Base-by-base conservation (phyloP, 345 rosid species). In the Murraya paniculata region DNA sequence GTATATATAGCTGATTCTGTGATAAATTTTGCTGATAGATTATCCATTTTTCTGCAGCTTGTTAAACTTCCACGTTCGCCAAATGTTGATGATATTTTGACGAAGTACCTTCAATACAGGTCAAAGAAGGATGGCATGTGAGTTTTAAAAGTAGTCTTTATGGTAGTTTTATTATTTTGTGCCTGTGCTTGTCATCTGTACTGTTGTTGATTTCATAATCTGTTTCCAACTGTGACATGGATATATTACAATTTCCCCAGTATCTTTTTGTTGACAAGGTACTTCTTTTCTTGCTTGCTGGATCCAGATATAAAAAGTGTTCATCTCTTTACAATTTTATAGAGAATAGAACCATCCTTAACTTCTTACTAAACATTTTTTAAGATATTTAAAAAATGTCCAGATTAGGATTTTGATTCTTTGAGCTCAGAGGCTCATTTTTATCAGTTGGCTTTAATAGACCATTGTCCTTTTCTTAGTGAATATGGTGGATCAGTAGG, bases 51-150 rank as follows among this genome's bases (percentile, higher is more conserved):
- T 72, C 66, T 84, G 86, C 90, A 96, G 99, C 91, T 94, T 83
- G 89, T 96, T 81, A 94, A 90, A 85, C 97, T 96, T 87, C 99
- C 99, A 3, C 90, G 98, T 9, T 87, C 93, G 9, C 98, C 98
- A 28, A 96, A 60, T 79, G 91, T 96, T 38, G 98, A 96, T 86
- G 97, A 94, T 68, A 89, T 96, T 78, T 84, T 96, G 83, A 78
- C 94, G 6, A 94, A 90, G 81, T 94, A 91, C 86, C 92, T 92
- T 25, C 98, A 94, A 45, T 84, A 91, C 90, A 88, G 86, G 82
- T 89, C 92, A 79, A 96, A 94, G 88, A 94, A 96, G 82, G 98
- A 94, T 78, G 93, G 91, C 86, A 82, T 83, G 99, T 92, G 81
- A 88, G 97, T 86, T 76, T 16, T 68, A 45, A 77, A 57, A 36